Evolutionary conservation across 2,329 filamentous ascomycete species (phyloP).

Genomic region (Aphanocladium album): DNA sequence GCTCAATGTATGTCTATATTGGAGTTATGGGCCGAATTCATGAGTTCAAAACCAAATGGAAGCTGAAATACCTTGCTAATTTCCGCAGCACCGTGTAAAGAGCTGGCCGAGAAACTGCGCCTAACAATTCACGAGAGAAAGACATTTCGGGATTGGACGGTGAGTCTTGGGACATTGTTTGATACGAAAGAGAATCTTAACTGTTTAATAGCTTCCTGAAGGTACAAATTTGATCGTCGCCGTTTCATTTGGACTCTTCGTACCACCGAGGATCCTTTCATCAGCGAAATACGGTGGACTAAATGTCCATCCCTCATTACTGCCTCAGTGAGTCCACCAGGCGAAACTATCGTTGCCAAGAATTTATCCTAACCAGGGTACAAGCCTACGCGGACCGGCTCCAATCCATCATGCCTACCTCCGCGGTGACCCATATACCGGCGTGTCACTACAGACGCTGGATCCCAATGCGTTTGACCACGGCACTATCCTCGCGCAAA

Average conservation of each 20-base stretch:
- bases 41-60: too few relatives aligned
- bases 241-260: constrained; percentile 89
- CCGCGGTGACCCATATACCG: constrained; percentile 53
- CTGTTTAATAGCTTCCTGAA: constrained; percentile 45
- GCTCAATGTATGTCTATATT: constrained; percentile 51
- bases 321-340: constrained; percentile 62
- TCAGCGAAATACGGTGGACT: constrained; percentile 75
- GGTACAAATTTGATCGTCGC: constrained; percentile 76
- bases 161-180: constrained; percentile 32
- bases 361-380: background rate
- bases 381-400: constrained; percentile 74
- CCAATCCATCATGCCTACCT: constrained; percentile 84
- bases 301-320: constrained; percentile 87
- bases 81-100: constrained; percentile 66
- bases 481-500: constrained; percentile 70
- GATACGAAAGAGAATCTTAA: background rate
- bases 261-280: constrained; percentile 70
- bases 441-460: constrained; percentile 83
- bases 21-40: too few relatives aligned
- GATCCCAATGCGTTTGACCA: constrained; percentile 72
- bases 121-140: constrained; percentile 70
- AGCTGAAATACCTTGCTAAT: too few relatives aligned
- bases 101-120: constrained; percentile 55
- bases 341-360: too few relatives aligned
- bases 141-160: constrained; percentile 78